Percentiles rank a stretch among this genome's conserved stretches.
phyloP scores from a whole-genome alignment of 2,329 filamentous ascomycete genomes.

The Dryadomyces quercus-mongolicae region DNA sequence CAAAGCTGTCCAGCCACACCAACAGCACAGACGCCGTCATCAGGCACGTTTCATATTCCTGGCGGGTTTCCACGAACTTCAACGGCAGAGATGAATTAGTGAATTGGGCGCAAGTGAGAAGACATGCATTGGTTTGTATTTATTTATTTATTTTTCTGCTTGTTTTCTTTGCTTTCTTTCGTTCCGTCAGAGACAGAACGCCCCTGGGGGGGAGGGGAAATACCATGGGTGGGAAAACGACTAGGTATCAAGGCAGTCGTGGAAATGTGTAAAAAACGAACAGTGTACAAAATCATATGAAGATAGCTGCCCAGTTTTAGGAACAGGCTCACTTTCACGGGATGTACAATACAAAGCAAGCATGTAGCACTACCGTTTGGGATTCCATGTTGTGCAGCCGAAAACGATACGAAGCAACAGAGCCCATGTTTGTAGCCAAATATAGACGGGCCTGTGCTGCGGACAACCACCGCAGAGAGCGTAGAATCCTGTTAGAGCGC shows the following conservation, averaged over 20 bases:
- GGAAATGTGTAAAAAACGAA: neutral
- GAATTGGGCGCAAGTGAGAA: neutral
- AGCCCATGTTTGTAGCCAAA: too few species aligned
- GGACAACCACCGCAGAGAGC: too few species aligned
- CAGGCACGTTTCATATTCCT: slow-evolving; percentile 54
- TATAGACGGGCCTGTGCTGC: too few species aligned
- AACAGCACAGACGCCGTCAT: neutral
- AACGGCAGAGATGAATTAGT: neutral
- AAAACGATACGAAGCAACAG: too few species aligned
- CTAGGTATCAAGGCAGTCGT: neutral
- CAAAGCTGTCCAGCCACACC: neutral
- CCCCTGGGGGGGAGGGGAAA: neutral
- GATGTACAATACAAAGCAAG: neutral
- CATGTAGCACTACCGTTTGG: neutral
- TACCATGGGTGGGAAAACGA: neutral
- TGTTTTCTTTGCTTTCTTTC: neutral
- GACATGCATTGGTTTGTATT: neutral
- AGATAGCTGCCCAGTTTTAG: neutral
- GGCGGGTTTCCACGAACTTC: slow-evolving; percentile 35
- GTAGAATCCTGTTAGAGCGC: too few species aligned
- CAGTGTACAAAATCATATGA: neutral
- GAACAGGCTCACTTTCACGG: neutral
- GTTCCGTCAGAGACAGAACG: neutral
- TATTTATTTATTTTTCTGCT: neutral
- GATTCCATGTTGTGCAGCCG: too few species aligned